Evolutionary conservation across 371 early-diverging fungal genomes (phyloP), one percentile per base, ranked within the genome.

Genomic region (Mucor indicus): DNA sequence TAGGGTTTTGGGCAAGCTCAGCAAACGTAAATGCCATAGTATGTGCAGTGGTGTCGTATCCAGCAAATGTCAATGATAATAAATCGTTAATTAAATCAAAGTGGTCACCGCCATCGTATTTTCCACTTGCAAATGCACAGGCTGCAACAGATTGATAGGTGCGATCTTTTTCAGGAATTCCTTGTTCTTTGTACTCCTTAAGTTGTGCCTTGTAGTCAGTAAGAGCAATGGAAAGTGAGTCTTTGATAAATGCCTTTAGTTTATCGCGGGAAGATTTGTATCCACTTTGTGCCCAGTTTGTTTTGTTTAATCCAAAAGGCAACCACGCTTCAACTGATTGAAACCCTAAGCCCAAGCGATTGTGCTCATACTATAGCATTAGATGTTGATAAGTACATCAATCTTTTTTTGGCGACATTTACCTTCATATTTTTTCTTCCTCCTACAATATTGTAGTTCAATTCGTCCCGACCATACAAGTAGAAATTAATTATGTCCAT

Each of bases 401-500:
- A n/a, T n/a, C n/a, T n/a, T n/a, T n/a, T n/a, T n/a, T n/a, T n/a
- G n/a, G n/a, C n/a, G 9, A 1, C 29, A 5, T n/a, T 36, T 60
- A 72, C 77, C 63, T 72, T 72, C 4, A 77, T 47, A 22, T 72
- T 72, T 2, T 41, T 21, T 47, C 61, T 60, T 10, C 65, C 67
- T 7, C 73, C 71, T 0, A 77, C 67, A 12, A 67, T 48, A 16
- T 55, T 51, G 48, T 66, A 72, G n/a, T 70, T 58, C 20, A 77
- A 49, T 19, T 69, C 69, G 15, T 49, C 52, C 19, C 62, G 51
- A 19, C 77, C 77, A 53, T 72, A 77, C 12, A 77, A 50, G 52
- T 70, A 77, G 51, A 50, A 68, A 23, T 72, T 72, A 36, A 77
- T 77, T 6, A 72, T 65, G 53, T 72, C 73, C 70, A 77, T 70